Base-by-base conservation (phyloP, 306 rosid genomes). In the Pachyrhizus erosus region DNA sequence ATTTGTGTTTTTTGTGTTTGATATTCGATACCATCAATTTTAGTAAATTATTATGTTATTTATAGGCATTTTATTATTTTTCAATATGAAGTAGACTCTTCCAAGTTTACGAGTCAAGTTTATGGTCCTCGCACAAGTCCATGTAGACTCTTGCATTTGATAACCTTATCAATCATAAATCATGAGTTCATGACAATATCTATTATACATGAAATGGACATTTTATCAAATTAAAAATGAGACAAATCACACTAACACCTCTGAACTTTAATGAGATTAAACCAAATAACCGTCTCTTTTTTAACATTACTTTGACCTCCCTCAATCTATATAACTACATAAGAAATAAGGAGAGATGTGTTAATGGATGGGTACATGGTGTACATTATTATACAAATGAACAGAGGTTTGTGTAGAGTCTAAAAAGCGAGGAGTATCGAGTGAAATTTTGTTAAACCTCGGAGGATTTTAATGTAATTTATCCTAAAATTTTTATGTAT, bases 111-210 rank as follows among this genome's bases (percentile, higher is more conserved):
- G n/a, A n/a, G n/a, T n/a, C n/a, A n/a, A n/a, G n/a, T n/a, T n/a
- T n/a, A n/a, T n/a, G n/a, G n/a, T n/a, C n/a, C n/a, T n/a, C n/a
- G n/a, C n/a, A n/a, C n/a, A n/a, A n/a, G n/a, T n/a, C n/a, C n/a
- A n/a, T n/a, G n/a, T n/a, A n/a, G n/a, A n/a, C n/a, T n/a, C n/a
- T n/a, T n/a, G n/a, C n/a, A n/a, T n/a, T n/a, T n/a, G n/a, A n/a
- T n/a, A n/a, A n/a, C n/a, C n/a, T n/a, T n/a, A n/a, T 18, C 57
- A 58, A 58, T 39, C 66, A 37, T 49, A 39, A 61, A 13, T 39
- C 85, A 75, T 40, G 37, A 57, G n/a, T n/a, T n/a, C n/a, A n/a
- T n/a, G n/a, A 2, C 57, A 82, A 40, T 67, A 12, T 20, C 68
- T 13, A 82, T 9, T 29, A 12, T 40, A 52, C 20, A 27, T 11